A percentile compares a stretch with the other conserved stretches of the same genome.
Conservation (phyloP, 805 yeast genomes). For the Barnettozyma vustinii region DNA sequence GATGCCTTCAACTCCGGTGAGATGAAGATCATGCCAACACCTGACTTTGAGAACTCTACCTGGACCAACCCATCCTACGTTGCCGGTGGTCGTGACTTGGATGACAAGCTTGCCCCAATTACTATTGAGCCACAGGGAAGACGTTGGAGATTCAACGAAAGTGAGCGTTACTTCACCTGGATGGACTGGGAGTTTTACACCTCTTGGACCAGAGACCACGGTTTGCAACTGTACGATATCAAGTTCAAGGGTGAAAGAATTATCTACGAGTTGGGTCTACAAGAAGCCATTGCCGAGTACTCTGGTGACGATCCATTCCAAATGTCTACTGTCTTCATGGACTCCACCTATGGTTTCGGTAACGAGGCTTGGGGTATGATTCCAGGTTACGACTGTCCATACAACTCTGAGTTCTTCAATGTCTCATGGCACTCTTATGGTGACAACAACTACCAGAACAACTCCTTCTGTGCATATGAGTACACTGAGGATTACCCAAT, state of each 20-base stretch:
- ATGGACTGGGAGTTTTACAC: conserved; percentile 27
- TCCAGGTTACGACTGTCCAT: conserved; percentile 28
- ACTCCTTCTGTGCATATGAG: conserved; percentile 26
- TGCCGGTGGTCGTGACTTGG: conserved; percentile 20
- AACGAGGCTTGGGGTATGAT: conserved; percentile 26
- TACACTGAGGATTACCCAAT: conserved; percentile 21
- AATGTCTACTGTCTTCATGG: conserved; percentile 23
- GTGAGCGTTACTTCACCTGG: conserved; percentile 27
- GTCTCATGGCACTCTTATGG: conserved; percentile 25
- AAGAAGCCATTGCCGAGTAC: conserved; percentile 28
- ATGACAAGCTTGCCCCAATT: conserved; percentile 22
- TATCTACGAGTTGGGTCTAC: conserved; percentile 24
- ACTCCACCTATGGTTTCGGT: conserved; percentile 26
- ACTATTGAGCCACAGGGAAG: conserved; percentile 25
- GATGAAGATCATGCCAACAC: conserved; percentile 16
- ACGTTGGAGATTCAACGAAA: conserved; percentile 23
- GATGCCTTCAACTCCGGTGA: conserved; percentile 20
- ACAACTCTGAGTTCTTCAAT: conserved; percentile 26
- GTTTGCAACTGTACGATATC: conserved; percentile 23
- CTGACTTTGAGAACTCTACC: conserved; percentile 5
- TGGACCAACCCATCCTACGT: conserved; percentile 12
- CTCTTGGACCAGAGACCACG: conserved; percentile 25
- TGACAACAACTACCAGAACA: conserved; percentile 21
- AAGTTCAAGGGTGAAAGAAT: conserved; percentile 28
- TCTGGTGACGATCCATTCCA: conserved; percentile 29